Base-by-base conservation (phyloP, 805 yeast species). In the Metschnikowia cerradonensis region DNA sequence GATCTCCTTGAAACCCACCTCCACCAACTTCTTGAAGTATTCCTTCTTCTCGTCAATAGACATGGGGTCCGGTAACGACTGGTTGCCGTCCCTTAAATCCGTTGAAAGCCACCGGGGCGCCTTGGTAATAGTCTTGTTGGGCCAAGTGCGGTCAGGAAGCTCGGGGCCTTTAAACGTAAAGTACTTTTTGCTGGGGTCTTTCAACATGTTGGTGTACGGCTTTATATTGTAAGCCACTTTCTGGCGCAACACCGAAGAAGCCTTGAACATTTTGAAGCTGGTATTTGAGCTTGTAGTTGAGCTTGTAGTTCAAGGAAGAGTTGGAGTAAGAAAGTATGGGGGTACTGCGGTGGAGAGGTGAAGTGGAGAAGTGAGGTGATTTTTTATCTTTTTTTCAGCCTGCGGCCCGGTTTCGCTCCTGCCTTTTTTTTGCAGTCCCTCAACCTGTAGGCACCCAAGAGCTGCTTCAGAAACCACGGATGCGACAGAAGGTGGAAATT, bases 51-150 rank as follows among this genome's bases (percentile, higher is more conserved):
- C 88, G 47, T 76, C 82, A 14, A 86, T 80, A 8, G 86, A 76
- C 92, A 86, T 86, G 30, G 92, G 92, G 69, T 86, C 92, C 26
- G 92, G 92, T 51, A 86, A 73, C 17, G 90, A 81, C 66, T 86
- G 92, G 69, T 86, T 86, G 55, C 92, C 92, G 63, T 86, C 92
- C 73, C 92, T 79, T 56, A 86, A 74, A 67, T 86, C 92, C 0
- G 92, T 86, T 7, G 89, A 81, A 49, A 86, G 74, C 92, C 92
- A 86, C 64, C 90, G 76, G 54, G 92, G 92, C 4, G 90, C 86
- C 65, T 82, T 83, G 45, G 79, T 77, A 60, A 86, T 82, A 42
- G 76, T 67, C 43, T 81, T 82, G 58, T 77, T 70, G 19, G 92
- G 92, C 92, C 92, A 86, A 41, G 79, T 76, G 67, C 92, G 76